phyloP scores from a whole-genome alignment of 1,284 basidiomycete genomes.

The Boletellus dicymbophilus region DNA sequence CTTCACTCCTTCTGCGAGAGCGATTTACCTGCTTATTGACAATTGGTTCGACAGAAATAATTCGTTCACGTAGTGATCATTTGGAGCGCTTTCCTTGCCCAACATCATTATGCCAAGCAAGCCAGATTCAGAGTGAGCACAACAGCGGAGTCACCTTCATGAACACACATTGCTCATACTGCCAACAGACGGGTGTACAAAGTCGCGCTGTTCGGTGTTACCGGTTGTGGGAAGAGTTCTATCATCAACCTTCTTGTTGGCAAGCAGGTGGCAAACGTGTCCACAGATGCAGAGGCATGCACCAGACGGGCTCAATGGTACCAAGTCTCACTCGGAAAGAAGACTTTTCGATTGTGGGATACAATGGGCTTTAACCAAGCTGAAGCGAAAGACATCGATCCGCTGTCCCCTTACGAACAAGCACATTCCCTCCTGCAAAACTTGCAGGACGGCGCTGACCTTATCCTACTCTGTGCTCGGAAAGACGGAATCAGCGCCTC shows the following conservation, averaged over 20 bases:
- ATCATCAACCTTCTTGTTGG: conserved; percentile 29
- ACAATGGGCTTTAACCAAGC: conserved; percentile 30
- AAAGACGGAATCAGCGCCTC: conserved; percentile 28
- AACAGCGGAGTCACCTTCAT: not conserved
- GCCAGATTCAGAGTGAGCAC: conserved; percentile 18
- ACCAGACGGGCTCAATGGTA: conserved; percentile 31
- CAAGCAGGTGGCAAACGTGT: conserved; percentile 21
- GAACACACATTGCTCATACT: conserved; percentile 5
- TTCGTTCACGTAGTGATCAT: conserved; percentile 1
- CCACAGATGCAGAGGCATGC: conserved; percentile 24
- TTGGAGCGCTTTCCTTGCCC: not conserved
- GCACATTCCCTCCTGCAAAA: conserved; percentile 26
- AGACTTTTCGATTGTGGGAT: conserved; percentile 33
- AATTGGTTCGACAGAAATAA: not conserved
- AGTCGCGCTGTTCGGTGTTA: conserved; percentile 27
- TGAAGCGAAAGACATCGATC: conserved; percentile 17
- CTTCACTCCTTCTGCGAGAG: conserved; percentile 8
- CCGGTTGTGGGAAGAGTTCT: conserved; percentile 30
- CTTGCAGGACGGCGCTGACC: conserved; percentile 26
- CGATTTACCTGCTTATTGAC: not conserved
- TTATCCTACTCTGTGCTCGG: conserved; percentile 26
- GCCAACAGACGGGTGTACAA: conserved; percentile 25
- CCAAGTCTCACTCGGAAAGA: conserved; percentile 19
- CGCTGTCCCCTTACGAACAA: conserved; percentile 28
- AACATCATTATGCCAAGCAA: conserved; percentile 5